Base-by-base conservation (phyloP, 768 basidiomycete genomes). In the Amanita exitialis region DNA sequence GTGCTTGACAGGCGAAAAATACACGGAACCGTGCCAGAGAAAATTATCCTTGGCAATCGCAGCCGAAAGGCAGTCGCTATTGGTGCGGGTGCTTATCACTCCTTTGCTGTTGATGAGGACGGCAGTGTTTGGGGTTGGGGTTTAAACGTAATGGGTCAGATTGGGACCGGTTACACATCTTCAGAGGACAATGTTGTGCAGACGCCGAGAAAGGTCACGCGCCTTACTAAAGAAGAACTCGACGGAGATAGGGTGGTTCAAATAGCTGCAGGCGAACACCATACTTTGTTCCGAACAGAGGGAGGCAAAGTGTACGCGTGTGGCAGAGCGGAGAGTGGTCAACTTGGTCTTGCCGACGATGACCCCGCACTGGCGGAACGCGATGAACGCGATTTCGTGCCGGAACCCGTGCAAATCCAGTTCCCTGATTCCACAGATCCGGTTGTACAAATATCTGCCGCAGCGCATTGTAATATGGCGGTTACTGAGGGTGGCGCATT, bases 121-220 rank as follows among this genome's bases (percentile, higher is more conserved):
- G 93, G 91, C 25, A 79, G 76, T 44, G 86, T 95, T 7, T 97
- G 85, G 83, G 91, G 81, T 10, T 97, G 95, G 95, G 95, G 95
- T n/a, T 72, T 93, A 53, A 96, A 98, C 65, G 89, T 72, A 66
- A 87, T 77, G 83, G 93, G 86, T 25, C 88, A 90, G 65, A 80
- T 79, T 1, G 88, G 87, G 28, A 82, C 85, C 0, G 76, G 76
- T 4, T 72, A 66, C 53, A 59, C 61, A 9, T 67, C 73, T 7
- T 56, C 65, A 12, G 76, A 75, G 42, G 74, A 76, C 53, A 59
- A 67, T 43, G 71, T 83, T 49, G 76, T 90, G 12, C 75, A 77
- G 52, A 66, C 77, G 0, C 89, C 89, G 1, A 75, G 70, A 57
- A 79, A 74, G 49, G 80, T 92, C n/a, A 65, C 72, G 44, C 70